Conservation (phyloP, 2,329 filamentous ascomycete species). For the Alternaria brassicae region DNA sequence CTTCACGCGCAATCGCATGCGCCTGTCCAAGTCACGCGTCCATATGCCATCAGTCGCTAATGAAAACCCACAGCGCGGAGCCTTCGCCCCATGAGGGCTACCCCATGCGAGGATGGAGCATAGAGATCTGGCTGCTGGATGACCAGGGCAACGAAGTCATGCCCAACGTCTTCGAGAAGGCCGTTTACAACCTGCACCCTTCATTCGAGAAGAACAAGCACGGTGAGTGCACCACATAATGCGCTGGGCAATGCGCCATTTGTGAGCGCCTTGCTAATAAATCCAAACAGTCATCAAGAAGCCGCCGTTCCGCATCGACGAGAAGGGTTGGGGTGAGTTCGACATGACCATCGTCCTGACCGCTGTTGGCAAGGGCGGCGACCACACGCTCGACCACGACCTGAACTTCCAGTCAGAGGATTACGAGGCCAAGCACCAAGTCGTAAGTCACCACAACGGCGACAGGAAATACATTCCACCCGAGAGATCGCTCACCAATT, state of each 20-base stretch:
- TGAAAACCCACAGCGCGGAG: slow-evolving; percentile 68
- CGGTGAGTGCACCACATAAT: slow-evolving; percentile 60
- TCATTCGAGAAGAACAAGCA: slow-evolving; percentile 88
- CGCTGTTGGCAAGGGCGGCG: slow-evolving; percentile 83
- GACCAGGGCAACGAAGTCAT: slow-evolving; percentile 84
- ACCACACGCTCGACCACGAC: slow-evolving; percentile 82
- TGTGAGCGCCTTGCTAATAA: neutral
- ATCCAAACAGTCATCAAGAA: slow-evolving; percentile 67
- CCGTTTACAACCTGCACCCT: slow-evolving; percentile 90
- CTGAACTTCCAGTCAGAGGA: slow-evolving; percentile 84
- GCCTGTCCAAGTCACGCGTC: slow-evolving; percentile 18
- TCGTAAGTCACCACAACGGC: slow-evolving; percentile 61
- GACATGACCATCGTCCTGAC: slow-evolving; percentile 88
- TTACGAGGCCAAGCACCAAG: slow-evolving; percentile 82
- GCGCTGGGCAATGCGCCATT: neutral
- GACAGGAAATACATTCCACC: neutral
- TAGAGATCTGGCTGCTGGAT: slow-evolving; percentile 83
- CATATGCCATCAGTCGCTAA: slow-evolving; percentile 23
- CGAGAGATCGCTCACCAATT: neutral
- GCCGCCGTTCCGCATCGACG: slow-evolving; percentile 85
- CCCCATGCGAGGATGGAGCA: slow-evolving; percentile 91
- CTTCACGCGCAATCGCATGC: slow-evolving; percentile 23
- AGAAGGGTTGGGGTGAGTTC: slow-evolving; percentile 99
- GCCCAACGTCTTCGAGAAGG: slow-evolving; percentile 89
- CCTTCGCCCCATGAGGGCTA: slow-evolving; percentile 84